Conservation (phyloP, 140 eudicot species). For the Erigeron philadelphicus region DNA sequence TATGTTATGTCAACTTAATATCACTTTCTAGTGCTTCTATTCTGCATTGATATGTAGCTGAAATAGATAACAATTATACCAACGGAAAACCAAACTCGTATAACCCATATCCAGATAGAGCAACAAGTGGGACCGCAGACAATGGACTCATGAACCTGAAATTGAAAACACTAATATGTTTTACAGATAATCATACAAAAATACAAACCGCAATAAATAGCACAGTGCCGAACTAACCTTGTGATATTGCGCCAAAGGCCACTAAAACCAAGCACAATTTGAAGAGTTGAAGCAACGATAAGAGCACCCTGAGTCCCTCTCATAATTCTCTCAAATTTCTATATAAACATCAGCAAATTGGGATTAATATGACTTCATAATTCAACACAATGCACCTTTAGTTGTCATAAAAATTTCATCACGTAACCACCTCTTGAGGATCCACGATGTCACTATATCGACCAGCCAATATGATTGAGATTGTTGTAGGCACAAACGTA, state of each 20-base stretch:
- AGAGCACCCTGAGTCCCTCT: conserved; percentile 90
- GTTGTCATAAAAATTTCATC: not conserved
- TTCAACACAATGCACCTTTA: not conserved
- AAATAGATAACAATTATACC: conserved; percentile 39
- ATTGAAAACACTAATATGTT: not conserved
- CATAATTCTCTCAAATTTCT: conserved; percentile 81
- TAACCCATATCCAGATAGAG: conserved; percentile 65
- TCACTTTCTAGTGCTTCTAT: not conserved
- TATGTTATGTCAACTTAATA: too few species aligned
- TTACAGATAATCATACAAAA: not conserved
- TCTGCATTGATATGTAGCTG: not conserved
- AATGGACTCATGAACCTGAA: conserved; percentile 89
- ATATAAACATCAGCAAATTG: conserved; percentile 22
- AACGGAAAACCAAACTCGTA: conserved; percentile 89
- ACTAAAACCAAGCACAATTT: conserved; percentile 84
- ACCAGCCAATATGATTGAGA: conserved; percentile 69
- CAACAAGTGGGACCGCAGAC: conserved; percentile 73
- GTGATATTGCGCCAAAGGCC: conserved; percentile 92
- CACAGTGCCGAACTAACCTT: conserved; percentile 35
- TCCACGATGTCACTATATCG: conserved; percentile 59
- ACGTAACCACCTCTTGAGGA: conserved; percentile 59
- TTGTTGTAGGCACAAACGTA: conserved; percentile 72
- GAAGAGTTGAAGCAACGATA: conserved; percentile 88
- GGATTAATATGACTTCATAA: conserved; percentile 13
- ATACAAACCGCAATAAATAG: not conserved